These are phyloP conservation scores for Coemansia furcata DNA, from an alignment of 192 early-diverging fungal genomes.

Conservation along the genomic window DNA sequence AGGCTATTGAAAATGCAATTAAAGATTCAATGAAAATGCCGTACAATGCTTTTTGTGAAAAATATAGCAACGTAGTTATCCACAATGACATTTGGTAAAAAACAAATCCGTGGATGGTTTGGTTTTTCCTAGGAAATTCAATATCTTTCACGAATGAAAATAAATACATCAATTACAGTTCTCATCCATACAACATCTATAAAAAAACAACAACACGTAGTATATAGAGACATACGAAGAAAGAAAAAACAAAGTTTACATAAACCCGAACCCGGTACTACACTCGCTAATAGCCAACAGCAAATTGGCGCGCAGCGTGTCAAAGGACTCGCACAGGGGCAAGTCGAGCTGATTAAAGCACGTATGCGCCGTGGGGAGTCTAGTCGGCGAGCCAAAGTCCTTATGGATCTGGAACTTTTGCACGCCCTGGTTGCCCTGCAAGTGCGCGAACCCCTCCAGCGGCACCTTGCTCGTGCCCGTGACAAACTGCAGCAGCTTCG, in stretches of 20 bases:
- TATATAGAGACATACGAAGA: not conserved
- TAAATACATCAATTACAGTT: too few relatives aligned
- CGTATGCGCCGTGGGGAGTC: conserved; percentile 97
- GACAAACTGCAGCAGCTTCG: conserved; percentile 96
- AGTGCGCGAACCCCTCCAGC: conserved; percentile 87
- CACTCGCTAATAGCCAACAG: conserved; percentile 90
- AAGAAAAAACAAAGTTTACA: conserved; percentile 44
- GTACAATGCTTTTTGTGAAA: too few relatives aligned
- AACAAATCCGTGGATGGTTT: too few relatives aligned
- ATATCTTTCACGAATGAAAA: too few relatives aligned
- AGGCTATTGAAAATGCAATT: too few relatives aligned
- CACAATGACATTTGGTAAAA: too few relatives aligned
- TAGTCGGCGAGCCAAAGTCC: conserved; percentile 79
- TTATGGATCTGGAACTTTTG: conserved; percentile 99
- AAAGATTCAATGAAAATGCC: too few relatives aligned
- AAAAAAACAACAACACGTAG: conserved; percentile 1
- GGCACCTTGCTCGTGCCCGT: conserved; percentile 98
- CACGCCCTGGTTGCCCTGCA: conserved; percentile 91
- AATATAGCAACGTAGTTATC: too few relatives aligned
- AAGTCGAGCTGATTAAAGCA: conserved; percentile 99
- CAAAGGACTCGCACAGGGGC: conserved; percentile 90
- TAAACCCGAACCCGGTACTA: conserved; percentile 88
- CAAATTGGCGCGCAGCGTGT: conserved; percentile 75
- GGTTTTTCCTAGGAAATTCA: too few relatives aligned
- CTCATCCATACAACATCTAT: too few relatives aligned